These are phyloP conservation scores for Narthecium ossifragum DNA, from an alignment of 106 monocot species.

Conservation along the genomic window DNA sequence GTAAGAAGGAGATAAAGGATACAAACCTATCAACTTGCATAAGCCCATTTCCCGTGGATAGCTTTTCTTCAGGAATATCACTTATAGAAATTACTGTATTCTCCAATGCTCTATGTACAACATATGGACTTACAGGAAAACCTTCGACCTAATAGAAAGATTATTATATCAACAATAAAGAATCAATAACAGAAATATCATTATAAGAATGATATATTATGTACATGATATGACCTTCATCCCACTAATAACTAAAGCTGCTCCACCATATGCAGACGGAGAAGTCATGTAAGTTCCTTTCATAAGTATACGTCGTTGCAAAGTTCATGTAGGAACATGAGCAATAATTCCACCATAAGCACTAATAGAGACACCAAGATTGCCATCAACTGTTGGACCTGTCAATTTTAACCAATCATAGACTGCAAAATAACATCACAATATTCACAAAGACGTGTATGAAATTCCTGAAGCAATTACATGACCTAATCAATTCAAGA, in stretches of 20 bases:
- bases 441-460: too few relatives aligned
- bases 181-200: neutral
- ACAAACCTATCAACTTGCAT: conserved; percentile 91
- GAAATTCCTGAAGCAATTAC: too few relatives aligned
- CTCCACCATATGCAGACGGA: conserved; percentile 93
- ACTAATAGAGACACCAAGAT: conserved; percentile 89
- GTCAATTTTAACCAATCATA: conserved; percentile 4
- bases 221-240: too few relatives aligned
- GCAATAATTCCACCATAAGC: too few relatives aligned
- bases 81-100: conserved; percentile 66
- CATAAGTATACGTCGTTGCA: conserved; percentile 94
- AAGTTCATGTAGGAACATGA: conserved; percentile 98
- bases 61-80: conserved; percentile 54
- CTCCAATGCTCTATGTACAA: conserved; percentile 76
- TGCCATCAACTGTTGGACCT: conserved; percentile 98
- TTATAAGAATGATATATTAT: neutral
- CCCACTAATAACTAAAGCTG: conserved; percentile 84
- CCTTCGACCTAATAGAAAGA: conserved; percentile 34
- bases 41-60: conserved; percentile 81
- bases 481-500: too few relatives aligned
- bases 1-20: neutral
- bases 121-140: conserved; percentile 79
- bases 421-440: too few relatives aligned
- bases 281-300: conserved; percentile 99
- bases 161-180: neutral